Percentiles rank a stretch among this genome's conserved stretches.
phyloP scores from a whole-genome alignment of 768 basidiomycete genomes.

The Plicaturopsis crispa region DNA sequence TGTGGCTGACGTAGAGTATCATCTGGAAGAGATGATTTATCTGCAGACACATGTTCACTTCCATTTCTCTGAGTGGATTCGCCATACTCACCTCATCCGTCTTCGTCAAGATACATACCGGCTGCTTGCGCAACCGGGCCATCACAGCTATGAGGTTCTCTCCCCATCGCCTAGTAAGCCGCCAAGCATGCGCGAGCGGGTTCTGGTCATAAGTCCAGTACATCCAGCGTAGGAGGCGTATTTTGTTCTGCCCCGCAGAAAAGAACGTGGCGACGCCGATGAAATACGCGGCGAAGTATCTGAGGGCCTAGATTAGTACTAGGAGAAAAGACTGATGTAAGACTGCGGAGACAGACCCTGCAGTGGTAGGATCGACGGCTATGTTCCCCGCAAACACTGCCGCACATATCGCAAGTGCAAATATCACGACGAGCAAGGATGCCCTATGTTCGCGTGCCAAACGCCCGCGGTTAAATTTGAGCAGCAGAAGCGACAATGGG shows the following conservation, averaged over 20 bases:
- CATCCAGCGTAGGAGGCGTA: constrained; percentile 39
- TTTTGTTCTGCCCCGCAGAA: constrained; percentile 44
- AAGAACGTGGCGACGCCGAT: constrained; percentile 41
- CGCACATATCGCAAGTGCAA: constrained; percentile 32
- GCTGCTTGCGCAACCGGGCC: constrained; percentile 38
- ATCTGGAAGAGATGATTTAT: constrained; percentile 60
- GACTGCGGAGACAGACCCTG: constrained; percentile 32
- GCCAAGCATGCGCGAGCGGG: constrained; percentile 34
- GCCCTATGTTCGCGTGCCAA: constrained; percentile 36
- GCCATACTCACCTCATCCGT: constrained; percentile 49
- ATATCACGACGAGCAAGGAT: constrained; percentile 30
- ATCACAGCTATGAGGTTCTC: constrained; percentile 34
- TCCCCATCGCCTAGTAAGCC: constrained; percentile 33
- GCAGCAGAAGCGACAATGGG: constrained; percentile 48
- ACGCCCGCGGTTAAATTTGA: constrained; percentile 61
- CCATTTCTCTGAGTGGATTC: background rate
- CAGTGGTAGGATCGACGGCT: constrained; percentile 45
- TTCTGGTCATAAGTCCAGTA: constrained; percentile 64
- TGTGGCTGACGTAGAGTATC: constrained; percentile 56
- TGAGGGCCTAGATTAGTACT: constrained; percentile 13
- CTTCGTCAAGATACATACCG: constrained; percentile 54
- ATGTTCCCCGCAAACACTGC: constrained; percentile 53
- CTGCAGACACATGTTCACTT: constrained; percentile 23
- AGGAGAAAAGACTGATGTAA: background rate
- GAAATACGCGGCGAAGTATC: constrained; percentile 59